Conservation (phyloP, 306 rosid genomes). For the Luffa acutangula region DNA sequence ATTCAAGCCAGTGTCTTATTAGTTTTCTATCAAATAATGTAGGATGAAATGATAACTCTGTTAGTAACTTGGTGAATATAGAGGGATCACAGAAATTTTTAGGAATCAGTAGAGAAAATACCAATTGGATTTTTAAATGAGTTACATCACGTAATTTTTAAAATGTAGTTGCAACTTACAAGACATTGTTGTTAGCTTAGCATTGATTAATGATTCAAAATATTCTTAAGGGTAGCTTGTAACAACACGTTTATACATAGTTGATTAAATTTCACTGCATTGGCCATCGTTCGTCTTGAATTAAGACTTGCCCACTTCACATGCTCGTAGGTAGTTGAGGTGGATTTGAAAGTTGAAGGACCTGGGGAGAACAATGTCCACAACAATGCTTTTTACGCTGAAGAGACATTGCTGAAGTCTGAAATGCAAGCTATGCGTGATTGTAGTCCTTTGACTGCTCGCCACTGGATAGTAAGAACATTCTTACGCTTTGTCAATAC, state of each 20-base stretch:
- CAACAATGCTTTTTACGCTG: conserved; percentile 67
- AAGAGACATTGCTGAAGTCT: conserved; percentile 60
- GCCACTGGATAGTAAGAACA: conserved; percentile 78
- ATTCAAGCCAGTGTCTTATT: background rate
- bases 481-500: background rate
- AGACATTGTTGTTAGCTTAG: background rate
- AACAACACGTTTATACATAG: background rate
- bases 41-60: background rate
- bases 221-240: background rate
- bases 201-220: background rate
- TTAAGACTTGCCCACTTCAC: background rate
- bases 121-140: background rate
- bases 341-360: conserved; percentile 65
- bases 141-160: background rate
- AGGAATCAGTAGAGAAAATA: background rate
- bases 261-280: background rate
- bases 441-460: conserved; percentile 65
- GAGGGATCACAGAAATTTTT: background rate
- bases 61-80: background rate
- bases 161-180: background rate
- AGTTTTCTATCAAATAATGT: background rate
- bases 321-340: conserved; percentile 62
- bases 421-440: conserved; percentile 75
- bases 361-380: conserved; percentile 73
- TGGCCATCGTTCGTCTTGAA: background rate